Percentiles rank a stretch among this genome's conserved stretches.
Conservation (phyloP, 805 yeast species). For the Spathaspora girioi region DNA sequence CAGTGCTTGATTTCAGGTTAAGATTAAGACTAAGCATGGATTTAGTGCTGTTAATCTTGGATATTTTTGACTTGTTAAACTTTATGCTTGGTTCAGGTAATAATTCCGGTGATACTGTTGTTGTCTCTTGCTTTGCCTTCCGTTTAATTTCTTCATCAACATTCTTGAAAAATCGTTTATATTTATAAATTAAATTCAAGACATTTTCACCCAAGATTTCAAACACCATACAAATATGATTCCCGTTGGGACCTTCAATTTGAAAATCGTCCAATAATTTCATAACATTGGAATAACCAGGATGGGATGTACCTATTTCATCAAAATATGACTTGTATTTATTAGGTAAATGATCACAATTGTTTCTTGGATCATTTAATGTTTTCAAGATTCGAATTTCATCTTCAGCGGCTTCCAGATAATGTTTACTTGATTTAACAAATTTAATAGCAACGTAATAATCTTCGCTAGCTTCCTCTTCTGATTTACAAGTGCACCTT, state of each 20-base stretch:
- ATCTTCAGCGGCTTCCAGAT: constrained; percentile 62
- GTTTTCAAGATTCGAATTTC: constrained; percentile 51
- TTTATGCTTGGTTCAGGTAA: constrained; percentile 6
- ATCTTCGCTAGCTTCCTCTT: constrained; percentile 15
- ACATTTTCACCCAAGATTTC: constrained; percentile 63
- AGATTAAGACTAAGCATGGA: constrained; percentile 21
- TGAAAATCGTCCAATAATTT: constrained; percentile 53
- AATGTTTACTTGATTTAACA: constrained; percentile 51
- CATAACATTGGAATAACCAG: constrained; percentile 52
- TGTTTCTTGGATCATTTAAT: constrained; percentile 18
- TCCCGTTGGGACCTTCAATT: constrained; percentile 60
- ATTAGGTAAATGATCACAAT: constrained; percentile 10
- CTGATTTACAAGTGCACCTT: constrained; percentile 4
- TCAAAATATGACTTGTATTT: constrained; percentile 10
- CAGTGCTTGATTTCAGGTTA: constrained; percentile 1
- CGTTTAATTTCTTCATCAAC: constrained; percentile 3
- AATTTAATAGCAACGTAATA: constrained; percentile 61
- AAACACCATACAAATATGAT: constrained; percentile 63
- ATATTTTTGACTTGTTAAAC: constrained; percentile 14
- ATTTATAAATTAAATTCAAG: constrained; percentile 47
- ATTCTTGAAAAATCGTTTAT: constrained; percentile 20
- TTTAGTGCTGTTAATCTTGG: constrained; percentile 14
- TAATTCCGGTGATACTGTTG: not conserved
- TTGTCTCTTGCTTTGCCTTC: not conserved
- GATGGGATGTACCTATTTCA: constrained; percentile 23